Percentiles rank a stretch among this genome's conserved stretches.
phyloP scores from a whole-genome alignment of 1,139 yeast species.

The Pneumocystis canis region DNA sequence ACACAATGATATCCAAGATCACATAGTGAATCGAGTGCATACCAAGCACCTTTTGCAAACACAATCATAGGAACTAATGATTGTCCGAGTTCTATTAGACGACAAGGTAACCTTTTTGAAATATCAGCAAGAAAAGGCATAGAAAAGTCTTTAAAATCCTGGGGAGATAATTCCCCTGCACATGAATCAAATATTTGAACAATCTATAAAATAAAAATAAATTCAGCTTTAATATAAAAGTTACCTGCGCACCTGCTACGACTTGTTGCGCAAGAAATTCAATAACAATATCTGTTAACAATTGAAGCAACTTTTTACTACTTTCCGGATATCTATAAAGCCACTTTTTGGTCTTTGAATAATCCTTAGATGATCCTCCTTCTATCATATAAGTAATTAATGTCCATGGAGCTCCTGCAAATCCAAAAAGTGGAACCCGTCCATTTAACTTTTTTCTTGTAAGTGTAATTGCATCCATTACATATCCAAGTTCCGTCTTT shows the following conservation, averaged over 20 bases:
- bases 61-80: conserved; percentile 75
- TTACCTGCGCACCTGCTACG: conserved; percentile 79
- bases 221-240: background rate
- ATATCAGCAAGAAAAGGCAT: conserved; percentile 78
- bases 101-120: conserved; percentile 48
- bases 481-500: conserved; percentile 73
- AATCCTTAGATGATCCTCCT: conserved; percentile 90
- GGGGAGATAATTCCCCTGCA: conserved; percentile 93
- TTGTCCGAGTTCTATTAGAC: conserved; percentile 59
- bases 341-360: conserved; percentile 89
- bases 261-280: conserved; percentile 92
- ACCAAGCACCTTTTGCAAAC: conserved; percentile 96
- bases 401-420: conserved; percentile 98
- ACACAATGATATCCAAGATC: conserved; percentile 74
- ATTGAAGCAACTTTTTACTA: conserved; percentile 56
- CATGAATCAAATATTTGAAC: conserved; percentile 91
- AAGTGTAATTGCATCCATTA: conserved; percentile 75
- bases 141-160: conserved; percentile 73
- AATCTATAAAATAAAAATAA: conserved; percentile 30
- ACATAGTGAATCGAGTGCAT: conserved; percentile 76
- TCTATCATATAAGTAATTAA: conserved; percentile 91
- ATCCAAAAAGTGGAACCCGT: conserved; percentile 84
- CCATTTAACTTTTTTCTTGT: conserved; percentile 77
- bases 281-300: conserved; percentile 73
- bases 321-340: conserved; percentile 63